Percentiles rank a stretch among this genome's conserved stretches.
These are phyloP conservation scores for Mediolabrus comicus DNA, from an alignment of 108 stramenopile species.

Conservation along the genomic window DNA sequence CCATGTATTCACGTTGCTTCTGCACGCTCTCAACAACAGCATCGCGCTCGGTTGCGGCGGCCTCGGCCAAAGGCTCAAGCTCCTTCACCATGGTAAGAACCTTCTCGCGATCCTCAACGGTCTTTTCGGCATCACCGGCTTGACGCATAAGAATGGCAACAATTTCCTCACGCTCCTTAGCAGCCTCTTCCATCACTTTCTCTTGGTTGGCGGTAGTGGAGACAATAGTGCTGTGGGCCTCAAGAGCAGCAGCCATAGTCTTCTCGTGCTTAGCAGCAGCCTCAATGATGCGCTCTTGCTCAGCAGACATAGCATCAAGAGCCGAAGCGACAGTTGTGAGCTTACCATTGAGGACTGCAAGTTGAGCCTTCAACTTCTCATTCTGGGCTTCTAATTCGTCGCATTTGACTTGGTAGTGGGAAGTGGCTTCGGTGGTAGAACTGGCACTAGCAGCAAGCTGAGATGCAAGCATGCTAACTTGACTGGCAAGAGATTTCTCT, in stretches of 20 bases:
- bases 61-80: conserved; percentile 45
- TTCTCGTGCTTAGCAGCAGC: conserved; percentile 55
- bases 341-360: conserved; percentile 53
- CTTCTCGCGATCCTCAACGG: conserved; percentile 40
- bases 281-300: conserved; percentile 67
- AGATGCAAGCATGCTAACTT: conserved; percentile 60
- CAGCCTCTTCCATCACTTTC: conserved; percentile 45
- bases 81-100: conserved; percentile 49
- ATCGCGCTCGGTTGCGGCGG: conserved; percentile 45
- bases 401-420: conserved; percentile 37
- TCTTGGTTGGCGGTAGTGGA: conserved; percentile 53
- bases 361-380: conserved; percentile 38
- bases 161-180: conserved; percentile 60
- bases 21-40: conserved; percentile 50
- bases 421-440: conserved; percentile 32
- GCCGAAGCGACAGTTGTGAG: conserved; percentile 52
- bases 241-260: conserved; percentile 45
- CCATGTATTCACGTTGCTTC: conserved; percentile 54
- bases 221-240: conserved; percentile 54
- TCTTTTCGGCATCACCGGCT: conserved; percentile 51
- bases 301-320: conserved; percentile 59
- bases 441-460: conserved; percentile 53
- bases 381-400: conserved; percentile 62
- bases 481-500: conserved; percentile 63
- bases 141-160: conserved; percentile 53